Base-by-base conservation (phyloP, 2,329 filamentous ascomycete genomes). In the Emmonsiellopsis sp. region DNA sequence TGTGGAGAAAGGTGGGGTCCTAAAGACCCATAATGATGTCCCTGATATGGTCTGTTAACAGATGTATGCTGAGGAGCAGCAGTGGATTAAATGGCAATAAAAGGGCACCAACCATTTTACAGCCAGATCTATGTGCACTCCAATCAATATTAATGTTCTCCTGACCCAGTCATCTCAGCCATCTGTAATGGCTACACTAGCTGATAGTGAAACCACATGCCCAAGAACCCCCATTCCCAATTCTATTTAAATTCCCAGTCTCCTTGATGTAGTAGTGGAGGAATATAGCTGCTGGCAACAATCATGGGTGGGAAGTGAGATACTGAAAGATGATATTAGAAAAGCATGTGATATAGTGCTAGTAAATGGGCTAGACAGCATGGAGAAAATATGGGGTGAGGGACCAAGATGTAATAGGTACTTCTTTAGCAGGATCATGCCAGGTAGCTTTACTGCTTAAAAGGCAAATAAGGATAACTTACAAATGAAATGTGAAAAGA, bases 61-160 rank as follows among this genome's bases (percentile, higher is more conserved):
- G 54, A 54, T 70, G 16, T 68, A 67, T 59, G 54, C 53, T 34
- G 63, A 68, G 58, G 64, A 69, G 51, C 60, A 65, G 16, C 50
- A 67, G 54, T 58, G 57, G 50, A 53, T 59, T 8, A 57, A 65
- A 30, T 57, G 58, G 49, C 55, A 59, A 43, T 52, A 52, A 13
- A 65, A 64, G 55, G 44, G 13, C 42, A 20, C 41, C 40, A 55
- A 58, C 20, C 50, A 54, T 51, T 49, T 46, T 51, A 50, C 49
- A 37, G 54, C n/a, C n/a, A n/a, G 55, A 45, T 60, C 57, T n/a
- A 55, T 16, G 35, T 54, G 55, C 55, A 61, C 62, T 41, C 61
- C 61, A 32, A 67, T 68, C 49, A 62, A 61, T 53, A 66, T 71
- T 41, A 64, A 64, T 56, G 57, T 68, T 48, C 58, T 65, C 8